Evolutionary conservation across 345 rosid species (phyloP).

Genomic region (Toxicodendron radicans): DNA sequence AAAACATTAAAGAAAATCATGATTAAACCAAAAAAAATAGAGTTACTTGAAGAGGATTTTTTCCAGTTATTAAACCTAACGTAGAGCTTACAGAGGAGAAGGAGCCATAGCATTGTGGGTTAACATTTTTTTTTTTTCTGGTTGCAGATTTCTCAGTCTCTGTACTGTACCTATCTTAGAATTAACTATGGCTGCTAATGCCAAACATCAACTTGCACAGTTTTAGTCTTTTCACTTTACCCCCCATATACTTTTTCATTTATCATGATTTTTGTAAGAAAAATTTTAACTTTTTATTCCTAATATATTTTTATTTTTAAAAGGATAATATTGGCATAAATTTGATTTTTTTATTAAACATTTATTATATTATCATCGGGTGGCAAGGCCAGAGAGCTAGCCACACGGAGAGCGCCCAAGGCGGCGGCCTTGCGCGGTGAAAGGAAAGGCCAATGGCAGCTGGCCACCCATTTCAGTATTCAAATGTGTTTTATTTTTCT

Average conservation of each 20-base stretch:
- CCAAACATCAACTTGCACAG: neutral
- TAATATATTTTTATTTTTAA: no score
- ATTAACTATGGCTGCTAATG: neutral
- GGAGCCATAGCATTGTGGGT: constrained; percentile 11
- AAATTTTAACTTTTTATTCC: no score
- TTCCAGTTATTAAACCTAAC: neutral
- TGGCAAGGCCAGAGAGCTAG: no score
- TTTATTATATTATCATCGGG: no score
- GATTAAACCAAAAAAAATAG: neutral
- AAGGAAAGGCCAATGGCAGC: no score
- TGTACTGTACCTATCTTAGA: neutral
- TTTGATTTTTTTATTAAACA: no score
- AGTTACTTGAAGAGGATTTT: neutral
- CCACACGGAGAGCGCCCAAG: no score
- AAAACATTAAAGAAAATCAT: neutral
- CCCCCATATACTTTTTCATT: neutral
- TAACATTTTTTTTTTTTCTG: constrained; percentile 17
- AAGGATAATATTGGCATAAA: no score
- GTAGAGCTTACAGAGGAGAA: constrained; percentile 21
- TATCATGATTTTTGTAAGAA: neutral
- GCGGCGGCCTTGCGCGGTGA: no score
- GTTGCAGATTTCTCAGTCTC: neutral
- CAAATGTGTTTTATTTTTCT: no score
- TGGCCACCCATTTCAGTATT: no score
- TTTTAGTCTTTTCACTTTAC: neutral